phyloP scores from a whole-genome alignment of 176 grass and related monocot genomes.

The Microstegium vimineum region DNA sequence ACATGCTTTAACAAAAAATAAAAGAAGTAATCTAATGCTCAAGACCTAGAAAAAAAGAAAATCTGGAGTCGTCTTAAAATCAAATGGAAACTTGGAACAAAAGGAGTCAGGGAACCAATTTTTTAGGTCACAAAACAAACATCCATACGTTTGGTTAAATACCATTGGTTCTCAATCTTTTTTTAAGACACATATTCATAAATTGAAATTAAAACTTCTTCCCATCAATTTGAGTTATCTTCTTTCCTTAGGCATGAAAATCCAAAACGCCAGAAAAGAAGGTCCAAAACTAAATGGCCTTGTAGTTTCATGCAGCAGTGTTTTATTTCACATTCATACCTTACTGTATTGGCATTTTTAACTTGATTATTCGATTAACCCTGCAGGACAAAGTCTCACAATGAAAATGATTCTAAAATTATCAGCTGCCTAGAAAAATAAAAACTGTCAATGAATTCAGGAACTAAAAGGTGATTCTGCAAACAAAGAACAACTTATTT shows the following conservation, averaged over 20 bases:
- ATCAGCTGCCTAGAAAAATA: conserved; percentile 73
- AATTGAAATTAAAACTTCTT: conserved; percentile 39
- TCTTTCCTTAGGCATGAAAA: conserved; percentile 71
- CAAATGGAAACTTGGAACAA: conserved; percentile 37
- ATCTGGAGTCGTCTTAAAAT: conserved; percentile 45
- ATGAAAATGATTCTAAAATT: conserved; percentile 57
- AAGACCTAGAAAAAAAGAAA: conserved; percentile 38
- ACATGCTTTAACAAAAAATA: conserved; percentile 39
- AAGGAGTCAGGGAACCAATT: conserved; percentile 37
- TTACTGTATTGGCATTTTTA: conserved; percentile 19
- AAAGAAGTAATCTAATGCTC: conserved; percentile 41
- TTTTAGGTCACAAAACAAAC: conserved; percentile 38
- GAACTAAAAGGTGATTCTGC: conserved; percentile 77
- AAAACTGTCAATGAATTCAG: conserved; percentile 75
- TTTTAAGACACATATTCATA: neutral
- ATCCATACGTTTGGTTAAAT: conserved; percentile 32
- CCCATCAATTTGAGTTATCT: conserved; percentile 61
- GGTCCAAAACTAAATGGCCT: conserved; percentile 53
- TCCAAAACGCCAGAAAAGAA: conserved; percentile 48
- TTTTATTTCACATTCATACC: neutral
- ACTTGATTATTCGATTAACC: conserved; percentile 3
- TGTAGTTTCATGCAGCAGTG: conserved; percentile 25
- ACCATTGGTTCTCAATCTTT: neutral
- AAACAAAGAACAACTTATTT: conserved; percentile 1
- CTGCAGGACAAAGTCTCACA: conserved; percentile 40